Evolutionary conservation across 768 basidiomycete species (phyloP).

Genomic region (Lyophyllum decastes): DNA sequence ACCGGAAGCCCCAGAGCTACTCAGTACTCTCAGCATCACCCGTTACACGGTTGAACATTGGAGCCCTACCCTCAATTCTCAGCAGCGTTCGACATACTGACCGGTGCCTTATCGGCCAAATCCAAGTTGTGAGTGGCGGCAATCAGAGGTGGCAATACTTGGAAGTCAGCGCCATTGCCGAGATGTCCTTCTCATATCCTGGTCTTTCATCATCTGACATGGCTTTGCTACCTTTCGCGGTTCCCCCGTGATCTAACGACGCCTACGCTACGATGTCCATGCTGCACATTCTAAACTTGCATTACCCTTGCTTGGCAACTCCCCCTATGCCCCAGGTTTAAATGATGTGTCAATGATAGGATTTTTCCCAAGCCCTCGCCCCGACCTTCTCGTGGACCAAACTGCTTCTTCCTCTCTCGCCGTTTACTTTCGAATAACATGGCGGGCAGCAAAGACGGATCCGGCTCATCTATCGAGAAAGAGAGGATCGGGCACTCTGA

Average conservation of each 20-base stretch:
- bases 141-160: background rate
- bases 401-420: background rate
- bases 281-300: background rate
- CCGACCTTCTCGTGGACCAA: background rate
- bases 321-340: background rate
- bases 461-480: conserved; percentile 27
- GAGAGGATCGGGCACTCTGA: conserved; percentile 16
- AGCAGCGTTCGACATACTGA: background rate
- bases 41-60: no score
- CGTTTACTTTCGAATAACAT: conserved; percentile 4
- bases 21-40: background rate
- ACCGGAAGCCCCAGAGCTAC: background rate
- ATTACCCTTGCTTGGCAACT: background rate
- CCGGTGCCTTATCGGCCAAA: background rate
- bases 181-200: background rate
- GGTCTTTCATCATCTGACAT: background rate
- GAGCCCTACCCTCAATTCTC: no score
- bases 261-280: background rate
- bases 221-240: background rate
- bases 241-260: background rate
- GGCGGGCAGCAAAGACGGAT: conserved; percentile 8
- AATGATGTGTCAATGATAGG: background rate
- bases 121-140: background rate
- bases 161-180: background rate
- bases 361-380: background rate